Conservation (phyloP, 805 yeast species). For the Helenozyma baotianmanensis region DNA sequence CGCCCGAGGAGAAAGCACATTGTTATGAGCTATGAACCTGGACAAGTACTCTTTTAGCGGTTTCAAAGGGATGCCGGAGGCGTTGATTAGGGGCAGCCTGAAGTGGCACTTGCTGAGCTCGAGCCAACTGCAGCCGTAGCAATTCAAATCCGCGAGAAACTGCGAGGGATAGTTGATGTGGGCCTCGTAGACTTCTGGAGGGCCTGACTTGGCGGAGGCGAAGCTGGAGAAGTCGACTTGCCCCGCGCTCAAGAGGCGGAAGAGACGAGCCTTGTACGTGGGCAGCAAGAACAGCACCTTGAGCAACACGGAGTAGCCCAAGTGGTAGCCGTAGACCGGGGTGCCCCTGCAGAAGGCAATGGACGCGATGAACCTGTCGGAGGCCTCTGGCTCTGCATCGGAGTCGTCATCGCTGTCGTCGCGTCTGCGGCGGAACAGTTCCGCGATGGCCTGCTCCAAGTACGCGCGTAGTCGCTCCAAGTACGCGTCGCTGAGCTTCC, state of each 20-base stretch:
- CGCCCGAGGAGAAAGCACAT: slow-evolving; percentile 23
- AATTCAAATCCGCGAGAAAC: slow-evolving; percentile 75
- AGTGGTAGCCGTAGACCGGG: slow-evolving; percentile 81
- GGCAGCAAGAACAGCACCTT: slow-evolving; percentile 71
- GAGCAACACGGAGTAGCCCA: slow-evolving; percentile 59
- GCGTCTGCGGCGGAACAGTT: slow-evolving; percentile 31
- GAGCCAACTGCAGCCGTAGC: slow-evolving; percentile 83
- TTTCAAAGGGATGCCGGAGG: slow-evolving; percentile 2
- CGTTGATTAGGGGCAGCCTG: slow-evolving; percentile 48
- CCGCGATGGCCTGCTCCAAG: slow-evolving; percentile 41
- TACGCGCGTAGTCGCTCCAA: slow-evolving; percentile 36
- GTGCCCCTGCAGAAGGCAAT: slow-evolving; percentile 65
- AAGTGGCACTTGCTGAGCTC: slow-evolving; percentile 44
- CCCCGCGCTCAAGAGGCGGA: slow-evolving; percentile 38
- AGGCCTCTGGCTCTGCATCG: slow-evolving; percentile 8
- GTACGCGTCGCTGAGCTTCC: slow-evolving; percentile 17
- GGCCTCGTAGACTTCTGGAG: slow-evolving; percentile 50
- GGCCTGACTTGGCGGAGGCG: background rate
- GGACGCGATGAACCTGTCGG: slow-evolving; percentile 47
- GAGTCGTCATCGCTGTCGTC: slow-evolving; percentile 8
- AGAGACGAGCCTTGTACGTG: slow-evolving; percentile 47
- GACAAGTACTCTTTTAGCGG: slow-evolving; percentile 16
- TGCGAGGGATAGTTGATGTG: slow-evolving; percentile 78
- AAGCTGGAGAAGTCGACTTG: slow-evolving; percentile 9
- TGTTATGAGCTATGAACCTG: slow-evolving; percentile 18